Evolutionary conservation across 441 rosid species (phyloP).

Genomic region (Corymbia calophylla): DNA sequence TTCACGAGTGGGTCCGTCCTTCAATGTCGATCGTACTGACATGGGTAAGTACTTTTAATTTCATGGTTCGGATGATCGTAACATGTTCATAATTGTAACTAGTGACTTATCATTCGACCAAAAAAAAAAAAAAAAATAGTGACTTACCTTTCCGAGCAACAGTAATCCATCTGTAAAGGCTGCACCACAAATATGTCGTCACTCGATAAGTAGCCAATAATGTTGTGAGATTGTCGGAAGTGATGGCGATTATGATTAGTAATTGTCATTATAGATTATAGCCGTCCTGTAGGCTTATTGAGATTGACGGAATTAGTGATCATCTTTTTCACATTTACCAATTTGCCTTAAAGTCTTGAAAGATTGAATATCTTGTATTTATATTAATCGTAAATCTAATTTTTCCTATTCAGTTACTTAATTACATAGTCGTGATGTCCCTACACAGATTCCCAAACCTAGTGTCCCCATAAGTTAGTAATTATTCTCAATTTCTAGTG

Average conservation of each 20-base stretch:
- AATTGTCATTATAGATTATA: background rate
- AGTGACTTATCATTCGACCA: too few species aligned
- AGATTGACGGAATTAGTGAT: background rate
- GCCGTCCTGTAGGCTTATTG: background rate
- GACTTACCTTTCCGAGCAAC: background rate
- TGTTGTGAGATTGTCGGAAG: background rate
- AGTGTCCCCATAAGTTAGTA: background rate
- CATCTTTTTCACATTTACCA: background rate
- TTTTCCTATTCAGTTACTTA: background rate
- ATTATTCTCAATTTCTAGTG: background rate
- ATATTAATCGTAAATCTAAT: background rate
- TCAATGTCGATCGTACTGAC: too few species aligned
- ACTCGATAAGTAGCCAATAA: background rate
- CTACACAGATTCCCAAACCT: background rate
- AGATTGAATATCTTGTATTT: background rate
- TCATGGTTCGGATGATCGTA: too few species aligned
- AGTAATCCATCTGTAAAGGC: background rate
- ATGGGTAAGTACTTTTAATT: too few species aligned
- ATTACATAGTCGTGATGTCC: background rate
- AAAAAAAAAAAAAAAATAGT: too few species aligned
- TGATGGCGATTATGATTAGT: background rate
- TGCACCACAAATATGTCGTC: background rate
- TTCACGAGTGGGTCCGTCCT: too few species aligned
- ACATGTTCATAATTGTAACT: too few species aligned
- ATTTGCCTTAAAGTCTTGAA: background rate